phyloP scores from a whole-genome alignment of 2,329 filamentous ascomycete species.

The Aspergillus sp. region DNA sequence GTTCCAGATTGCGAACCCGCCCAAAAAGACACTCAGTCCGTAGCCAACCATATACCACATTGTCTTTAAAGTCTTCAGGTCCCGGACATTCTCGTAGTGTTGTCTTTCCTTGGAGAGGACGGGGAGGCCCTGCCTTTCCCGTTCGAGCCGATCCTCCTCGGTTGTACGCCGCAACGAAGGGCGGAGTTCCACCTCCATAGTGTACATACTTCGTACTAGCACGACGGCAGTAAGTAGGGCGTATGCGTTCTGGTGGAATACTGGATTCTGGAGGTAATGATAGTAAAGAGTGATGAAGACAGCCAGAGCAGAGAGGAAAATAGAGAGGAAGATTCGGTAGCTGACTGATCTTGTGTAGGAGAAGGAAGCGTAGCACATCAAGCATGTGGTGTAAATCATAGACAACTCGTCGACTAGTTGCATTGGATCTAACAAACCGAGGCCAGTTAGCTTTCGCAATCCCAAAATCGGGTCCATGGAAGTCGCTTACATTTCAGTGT shows the following conservation, averaged over 20 bases:
- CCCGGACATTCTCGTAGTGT: constrained; percentile 54
- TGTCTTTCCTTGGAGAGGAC: constrained; percentile 46
- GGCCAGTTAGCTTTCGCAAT: constrained; percentile 20
- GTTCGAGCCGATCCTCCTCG: constrained; percentile 45
- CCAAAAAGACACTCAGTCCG: constrained; percentile 70
- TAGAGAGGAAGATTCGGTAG: constrained; percentile 56
- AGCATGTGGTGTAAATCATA: constrained; percentile 71
- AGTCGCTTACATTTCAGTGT: constrained; percentile 59
- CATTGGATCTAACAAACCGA: constrained; percentile 59
- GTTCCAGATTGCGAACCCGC: constrained; percentile 75
- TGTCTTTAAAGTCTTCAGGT: constrained; percentile 57
- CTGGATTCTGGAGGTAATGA: constrained; percentile 76
- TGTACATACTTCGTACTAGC: constrained; percentile 70
- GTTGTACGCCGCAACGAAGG: constrained; percentile 55
- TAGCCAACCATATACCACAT: constrained; percentile 76
- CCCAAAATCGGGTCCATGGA: background rate
- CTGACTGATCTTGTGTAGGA: constrained; percentile 61
- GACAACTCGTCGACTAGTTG: constrained; percentile 69
- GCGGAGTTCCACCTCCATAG: constrained; percentile 69
- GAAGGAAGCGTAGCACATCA: constrained; percentile 74
- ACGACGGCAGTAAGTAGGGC: constrained; percentile 69
- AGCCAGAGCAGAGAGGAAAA: constrained; percentile 57
- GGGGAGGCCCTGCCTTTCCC: constrained; percentile 35
- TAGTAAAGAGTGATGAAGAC: constrained; percentile 76
- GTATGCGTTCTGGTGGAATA: constrained; percentile 80